Base-by-base conservation (phyloP, 345 rosid genomes). In the Erodium maritimum region DNA sequence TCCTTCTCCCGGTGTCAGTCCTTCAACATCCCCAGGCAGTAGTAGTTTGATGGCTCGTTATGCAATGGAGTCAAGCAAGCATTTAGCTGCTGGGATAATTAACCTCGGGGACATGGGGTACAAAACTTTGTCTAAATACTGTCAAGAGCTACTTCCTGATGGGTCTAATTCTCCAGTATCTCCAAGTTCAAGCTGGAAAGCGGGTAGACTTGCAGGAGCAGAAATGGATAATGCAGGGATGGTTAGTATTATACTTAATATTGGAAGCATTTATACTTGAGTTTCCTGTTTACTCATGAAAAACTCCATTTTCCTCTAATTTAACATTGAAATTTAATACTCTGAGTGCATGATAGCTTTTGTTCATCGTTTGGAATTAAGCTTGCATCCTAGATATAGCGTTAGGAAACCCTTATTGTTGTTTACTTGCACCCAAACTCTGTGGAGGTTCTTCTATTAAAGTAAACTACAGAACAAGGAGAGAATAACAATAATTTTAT, bases 31-130 rank as follows among this genome's bases (percentile, higher is more conserved):
- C 17, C 87, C 97, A 22, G 77, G 88, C 67, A 83, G 81, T 67
- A 85, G 90, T 61, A 83, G 72, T 63, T 55, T 93, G 85, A 80
- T 93, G 78, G 99, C 95, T 65, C 88, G 94, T 45, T 93, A 83
- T 83, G 99, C 97, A 33, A 85, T 87, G 96, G 99, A 89, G 77
- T 85, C 95, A 73, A 72, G 95, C 68, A 91, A 89, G 68, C 90
- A 88, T 55, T 72, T 91, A 62, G 98, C 96, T 65, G 70, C 79
- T 50, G 96, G 98, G 67, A 61, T 91, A 52, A 65, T 86, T 56
- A 91, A 73, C 70, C 62, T 91, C 73, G 98, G 98, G 46, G 96
- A 93, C 65, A 85, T 83, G 91, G 91, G 99, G 67, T 87, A 79
- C 80, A 85, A 75, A 76, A 85, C 94, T 37, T 69, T 93, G 68